Conservation (phyloP, 2,329 filamentous ascomycete genomes). For the Fonsecaea nubica region DNA sequence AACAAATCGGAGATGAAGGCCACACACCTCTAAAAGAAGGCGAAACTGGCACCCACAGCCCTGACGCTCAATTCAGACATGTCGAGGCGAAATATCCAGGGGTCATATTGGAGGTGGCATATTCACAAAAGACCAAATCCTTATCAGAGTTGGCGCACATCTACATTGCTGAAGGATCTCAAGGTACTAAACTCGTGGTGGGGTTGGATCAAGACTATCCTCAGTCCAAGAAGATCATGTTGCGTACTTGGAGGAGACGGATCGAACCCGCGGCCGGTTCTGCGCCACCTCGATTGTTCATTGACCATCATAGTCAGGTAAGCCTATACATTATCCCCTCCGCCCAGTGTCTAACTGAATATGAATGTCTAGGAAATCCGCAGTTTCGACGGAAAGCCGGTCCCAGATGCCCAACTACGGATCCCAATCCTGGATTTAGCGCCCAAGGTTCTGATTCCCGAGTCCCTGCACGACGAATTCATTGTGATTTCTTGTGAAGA, state of each 20-base stretch:
- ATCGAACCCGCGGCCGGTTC: neutral
- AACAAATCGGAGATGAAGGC: neutral
- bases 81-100: neutral
- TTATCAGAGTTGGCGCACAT: constrained; percentile 1
- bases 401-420: constrained; percentile 5
- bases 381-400: constrained; percentile 6
- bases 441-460: constrained; percentile 8
- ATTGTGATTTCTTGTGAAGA: constrained; percentile 11
- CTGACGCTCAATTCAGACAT: constrained; percentile 7
- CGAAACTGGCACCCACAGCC: constrained; percentile 8
- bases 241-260: constrained; percentile 5
- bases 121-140: constrained; percentile 13
- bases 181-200: constrained; percentile 1
- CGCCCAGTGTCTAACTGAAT: neutral
- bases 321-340: neutral
- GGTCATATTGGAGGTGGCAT: constrained; percentile 15
- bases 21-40: neutral
- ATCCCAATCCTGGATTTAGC: constrained; percentile 12
- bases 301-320: constrained; percentile 13
- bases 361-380: constrained; percentile 4
- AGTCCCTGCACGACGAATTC: neutral
- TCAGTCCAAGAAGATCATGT: constrained; percentile 11
- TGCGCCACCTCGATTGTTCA: constrained; percentile 7
- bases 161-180: constrained; percentile 6
- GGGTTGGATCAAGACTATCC: constrained; percentile 11